Base-by-base conservation (phyloP, 352 stramenopile genomes). In the Elongisporangium undulatum region DNA sequence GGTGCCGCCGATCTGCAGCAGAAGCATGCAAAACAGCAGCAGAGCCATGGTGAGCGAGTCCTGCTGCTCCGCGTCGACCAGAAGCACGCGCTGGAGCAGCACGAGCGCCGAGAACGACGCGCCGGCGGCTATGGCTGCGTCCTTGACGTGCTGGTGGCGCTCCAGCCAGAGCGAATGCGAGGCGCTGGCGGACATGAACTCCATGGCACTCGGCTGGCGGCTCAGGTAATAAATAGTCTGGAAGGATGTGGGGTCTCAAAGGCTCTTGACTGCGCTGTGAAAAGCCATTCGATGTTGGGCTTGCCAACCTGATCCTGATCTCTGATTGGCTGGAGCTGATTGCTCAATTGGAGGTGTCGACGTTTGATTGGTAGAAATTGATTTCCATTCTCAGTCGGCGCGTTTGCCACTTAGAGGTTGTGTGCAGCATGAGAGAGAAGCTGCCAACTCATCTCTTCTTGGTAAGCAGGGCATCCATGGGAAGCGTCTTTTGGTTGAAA, bases 1-100 rank as follows among this genome's bases (percentile, higher is more conserved):
- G 12, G 19, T 56, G 7, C 49, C 29, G 51, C 10, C 39, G 49
- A 69, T 51, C 9, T 79, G 62, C 26, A 70, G 53, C 39, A 64
- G 57, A 22, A 82, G 59, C 10, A 71, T 49, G 5, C 56, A 60
- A 21, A 67, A 38, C 49, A 84, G 61, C 48, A 76, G 39, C 39
- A 70, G 65, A n/a, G 64, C 68, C 51, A 87, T 51, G 49, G 58
- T 53, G 19, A 55, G 63, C 39, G 79, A 82, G 51, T 71, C 63
- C 12, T 45, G 34, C 13, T 45, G 34, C 34, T 45, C 34, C 0
- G 34, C 17, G 34, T 45, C 34, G 34, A 17, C 13, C 34, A 45
- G 34, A 45, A 45, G 34, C 34, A 45, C 34, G 34, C 10, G 34
- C 34, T 45, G 34, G 34, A 45, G 34, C 34, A 45, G 12, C 34